A percentile compares a stretch with the other conserved stretches of the same genome.
Conservation (phyloP, 2,329 filamentous ascomycete genomes). For the Colletotrichum lindemuthianum region DNA sequence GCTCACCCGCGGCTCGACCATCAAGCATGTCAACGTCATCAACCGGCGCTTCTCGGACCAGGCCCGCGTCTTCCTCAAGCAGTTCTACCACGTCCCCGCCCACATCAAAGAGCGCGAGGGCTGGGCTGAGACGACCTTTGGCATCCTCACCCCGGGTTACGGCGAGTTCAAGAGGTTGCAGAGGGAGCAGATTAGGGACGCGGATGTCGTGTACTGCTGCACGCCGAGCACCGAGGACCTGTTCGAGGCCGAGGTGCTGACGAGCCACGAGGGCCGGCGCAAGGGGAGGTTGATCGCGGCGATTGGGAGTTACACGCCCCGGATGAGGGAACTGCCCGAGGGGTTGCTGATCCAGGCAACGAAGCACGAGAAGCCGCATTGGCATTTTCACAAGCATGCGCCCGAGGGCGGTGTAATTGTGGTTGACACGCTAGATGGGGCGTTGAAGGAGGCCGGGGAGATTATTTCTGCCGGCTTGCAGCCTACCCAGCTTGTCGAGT, state of each 20-base stretch:
- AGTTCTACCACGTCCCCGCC: slow-evolving; percentile 55
- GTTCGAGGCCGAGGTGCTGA: slow-evolving; percentile 79
- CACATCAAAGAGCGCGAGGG: slow-evolving; percentile 66
- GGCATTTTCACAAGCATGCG: slow-evolving; percentile 75
- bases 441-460: slow-evolving; percentile 86
- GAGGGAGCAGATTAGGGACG: slow-evolving; percentile 74
- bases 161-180: slow-evolving; percentile 73
- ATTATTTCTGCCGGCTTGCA: slow-evolving; percentile 80
- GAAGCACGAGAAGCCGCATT: slow-evolving; percentile 54
- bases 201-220: slow-evolving; percentile 89
- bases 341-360: slow-evolving; percentile 76
- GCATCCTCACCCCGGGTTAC: slow-evolving; percentile 74
- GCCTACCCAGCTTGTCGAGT: slow-evolving; percentile 83
- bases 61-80: slow-evolving; percentile 61
- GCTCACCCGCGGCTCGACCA: slow-evolving; percentile 74
- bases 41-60: slow-evolving; percentile 75
- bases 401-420: slow-evolving; percentile 73
- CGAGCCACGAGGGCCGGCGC: slow-evolving; percentile 73
- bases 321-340: slow-evolving; percentile 86
- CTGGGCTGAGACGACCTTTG: slow-evolving; percentile 74
- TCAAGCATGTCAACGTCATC: slow-evolving; percentile 84
- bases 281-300: slow-evolving; percentile 79
- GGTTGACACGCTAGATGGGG: slow-evolving; percentile 82
- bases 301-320: slow-evolving; percentile 73
- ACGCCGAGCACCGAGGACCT: slow-evolving; percentile 80